Base-by-base conservation (phyloP, 2,329 filamentous ascomycete genomes). In the Colletotrichum sp. region DNA sequence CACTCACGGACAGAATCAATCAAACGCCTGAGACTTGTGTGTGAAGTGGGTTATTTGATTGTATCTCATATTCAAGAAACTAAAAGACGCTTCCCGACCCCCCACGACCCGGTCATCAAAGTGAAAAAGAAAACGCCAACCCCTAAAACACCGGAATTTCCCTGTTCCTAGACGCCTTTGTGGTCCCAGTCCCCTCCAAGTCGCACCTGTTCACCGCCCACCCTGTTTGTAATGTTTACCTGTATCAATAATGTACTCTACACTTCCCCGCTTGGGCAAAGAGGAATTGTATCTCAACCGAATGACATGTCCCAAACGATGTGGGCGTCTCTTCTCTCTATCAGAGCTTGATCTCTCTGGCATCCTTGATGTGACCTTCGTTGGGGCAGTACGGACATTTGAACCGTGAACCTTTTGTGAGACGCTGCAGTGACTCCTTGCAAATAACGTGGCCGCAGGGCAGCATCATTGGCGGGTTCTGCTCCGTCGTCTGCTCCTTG, bases 361-460 rank as follows among this genome's bases (percentile, higher is more conserved):
- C 95, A 71, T 98, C 95, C 79, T 92, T 92, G 3, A 94, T 88
- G 78, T 93, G 89, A 62, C 95, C 95, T 85, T 99, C 96, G 34
- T 88, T 92, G 0, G 97, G 97, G 82, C 97, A 99, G 83, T 99
- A 99, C 0, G 97, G 97, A 81, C 97, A 99, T 84, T 99, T 99
- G 89, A 98, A 98, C 75, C 94, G 89, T 57, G 88, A 90, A 1
- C 94, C 93, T 85, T 98, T 98, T 71, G 93, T 93, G 57, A 99
- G 89, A 81, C 93, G 93, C 76, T 94, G 92, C 67, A 99, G 86
- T 39, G 94, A 96, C 81, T 98, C 96, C 78, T 93, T 91, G 22
- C 96, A 96, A 75, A 99, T 93, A 68, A 98, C 96, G 86, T 99
- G 97, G 8, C 97, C 96, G 82, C 97, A 99, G 0, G 95, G 95